Evolutionary conservation across 2,329 filamentous ascomycete species (phyloP).

Genomic region (Niveomyces coronatus): DNA sequence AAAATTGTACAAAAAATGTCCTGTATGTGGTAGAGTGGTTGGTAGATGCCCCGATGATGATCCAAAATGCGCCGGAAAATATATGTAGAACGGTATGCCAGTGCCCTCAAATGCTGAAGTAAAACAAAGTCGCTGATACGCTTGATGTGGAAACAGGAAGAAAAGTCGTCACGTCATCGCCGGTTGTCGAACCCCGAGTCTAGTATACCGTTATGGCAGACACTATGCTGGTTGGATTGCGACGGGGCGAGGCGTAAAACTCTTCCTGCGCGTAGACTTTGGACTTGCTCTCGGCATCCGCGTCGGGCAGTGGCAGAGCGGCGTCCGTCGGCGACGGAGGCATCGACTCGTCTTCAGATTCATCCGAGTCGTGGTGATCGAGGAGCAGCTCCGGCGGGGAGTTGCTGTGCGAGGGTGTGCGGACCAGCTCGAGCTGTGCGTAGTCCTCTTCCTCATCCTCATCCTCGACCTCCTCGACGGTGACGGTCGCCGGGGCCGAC

Average conservation of each 20-base stretch:
- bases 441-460: conserved; percentile 55
- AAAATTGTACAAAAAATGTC: too few relatives aligned
- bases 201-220: conserved; percentile 50
- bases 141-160: conserved; percentile 1
- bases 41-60: too few relatives aligned
- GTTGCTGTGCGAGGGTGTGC: conserved; percentile 54
- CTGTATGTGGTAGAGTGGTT: too few relatives aligned
- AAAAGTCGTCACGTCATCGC: neutral
- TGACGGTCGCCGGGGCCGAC: conserved; percentile 33
- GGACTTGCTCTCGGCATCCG: conserved; percentile 32
- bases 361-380: conserved; percentile 58
- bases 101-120: too few relatives aligned
- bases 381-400: conserved; percentile 61
- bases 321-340: conserved; percentile 57
- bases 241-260: conserved; percentile 43
- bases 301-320: conserved; percentile 44
- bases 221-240: conserved; percentile 40
- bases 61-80: too few relatives aligned
- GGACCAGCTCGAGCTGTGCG: conserved; percentile 54
- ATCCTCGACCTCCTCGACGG: conserved; percentile 28
- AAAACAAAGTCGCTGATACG: too few relatives aligned
- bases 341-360: conserved; percentile 66
- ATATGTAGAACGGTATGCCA: too few relatives aligned
- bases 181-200: conserved; percentile 2
- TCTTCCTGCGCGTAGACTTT: conserved; percentile 36